Conservation (phyloP, 768 basidiomycete species). For the Trametes gibbosa region DNA sequence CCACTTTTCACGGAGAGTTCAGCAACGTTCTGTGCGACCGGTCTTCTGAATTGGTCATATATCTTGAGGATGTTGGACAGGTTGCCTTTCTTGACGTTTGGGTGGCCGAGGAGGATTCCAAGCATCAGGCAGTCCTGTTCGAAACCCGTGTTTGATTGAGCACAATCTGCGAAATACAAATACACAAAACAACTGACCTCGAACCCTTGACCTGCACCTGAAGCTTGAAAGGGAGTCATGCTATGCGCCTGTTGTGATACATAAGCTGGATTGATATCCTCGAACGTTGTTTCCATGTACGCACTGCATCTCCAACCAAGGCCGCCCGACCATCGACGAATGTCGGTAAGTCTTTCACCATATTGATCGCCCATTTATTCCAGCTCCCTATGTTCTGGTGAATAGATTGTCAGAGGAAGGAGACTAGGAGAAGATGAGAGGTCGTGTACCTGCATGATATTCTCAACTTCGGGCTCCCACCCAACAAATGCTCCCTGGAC, state of each 20-base stretch:
- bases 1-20: slow-evolving; percentile 15
- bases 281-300: not conserved
- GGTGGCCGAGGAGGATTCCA: slow-evolving; percentile 29
- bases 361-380: slow-evolving; percentile 42
- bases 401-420: slow-evolving; percentile 21
- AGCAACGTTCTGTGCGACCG: slow-evolving; percentile 28
- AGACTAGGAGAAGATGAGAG: not conserved
- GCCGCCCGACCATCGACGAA: slow-evolving; percentile 41
- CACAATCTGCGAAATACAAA: not conserved
- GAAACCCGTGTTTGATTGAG: not conserved
- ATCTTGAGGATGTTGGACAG: slow-evolving; percentile 26
- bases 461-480: slow-evolving; percentile 12
- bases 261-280: not conserved
- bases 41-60: slow-evolving; percentile 33
- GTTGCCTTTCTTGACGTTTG: slow-evolving; percentile 20
- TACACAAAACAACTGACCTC: slow-evolving; percentile 2
- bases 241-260: slow-evolving; percentile 9
- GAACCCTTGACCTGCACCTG: slow-evolving; percentile 18
- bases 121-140: slow-evolving; percentile 30
- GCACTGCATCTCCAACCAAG: slow-evolving; percentile 49
- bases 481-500: not conserved
- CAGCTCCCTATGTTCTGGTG: not conserved
- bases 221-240: slow-evolving; percentile 15
- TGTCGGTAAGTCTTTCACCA: slow-evolving; percentile 37
- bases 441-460: slow-evolving; percentile 13